Base-by-base conservation (phyloP, 768 basidiomycete genomes). In the Tylopilus subfusipes region DNA sequence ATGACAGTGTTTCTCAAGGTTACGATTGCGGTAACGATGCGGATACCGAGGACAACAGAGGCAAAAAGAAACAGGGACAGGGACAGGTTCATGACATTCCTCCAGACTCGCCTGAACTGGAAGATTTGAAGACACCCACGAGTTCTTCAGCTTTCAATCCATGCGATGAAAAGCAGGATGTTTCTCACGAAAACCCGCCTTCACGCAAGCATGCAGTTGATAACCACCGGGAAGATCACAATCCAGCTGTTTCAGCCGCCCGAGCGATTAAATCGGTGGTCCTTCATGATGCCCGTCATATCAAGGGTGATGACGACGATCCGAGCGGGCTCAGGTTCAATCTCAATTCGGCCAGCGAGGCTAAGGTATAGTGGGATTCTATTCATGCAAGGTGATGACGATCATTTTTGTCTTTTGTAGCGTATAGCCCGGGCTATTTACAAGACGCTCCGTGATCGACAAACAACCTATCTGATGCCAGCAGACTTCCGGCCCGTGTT, bases 401-500 rank as follows among this genome's bases (percentile, higher is more conserved):
- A 46, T 29, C 61, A 18, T 52, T 14, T 25, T 22, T 44, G 3
- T n/a, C 29, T 42, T 33, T 24, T 22, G n/a, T 57, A 84, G 85
- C 82, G 82, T 43, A 77, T 91, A 30, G 89, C 90, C 21, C 79
- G 82, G 29, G 72, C 78, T 29, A 85, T 86, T 49, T 91, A 82
- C 71, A 78, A 65, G 52, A 76, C 82, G 8, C 82, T 90, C 69
- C 80, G 77, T 65, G 70, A 72, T 53, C 76, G 79, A 21, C 76
- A 75, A 24, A 77, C 86, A 52, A 76, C 68, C 5, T 88, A 84
- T 66, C 76, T 92, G 49, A 62, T 84, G 38, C 76, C 86, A n/a
- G 69, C 75, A 19, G 90, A 91, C 67, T 87, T 92, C 63, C 76
- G 78, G 53, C 83, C 85, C 8, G 88, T 84, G 12, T 92, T 87